Evolutionary conservation across 208 protist species (phyloP), one percentile per base, ranked within the genome.

Genomic region (Crithidia thermophila): DNA sequence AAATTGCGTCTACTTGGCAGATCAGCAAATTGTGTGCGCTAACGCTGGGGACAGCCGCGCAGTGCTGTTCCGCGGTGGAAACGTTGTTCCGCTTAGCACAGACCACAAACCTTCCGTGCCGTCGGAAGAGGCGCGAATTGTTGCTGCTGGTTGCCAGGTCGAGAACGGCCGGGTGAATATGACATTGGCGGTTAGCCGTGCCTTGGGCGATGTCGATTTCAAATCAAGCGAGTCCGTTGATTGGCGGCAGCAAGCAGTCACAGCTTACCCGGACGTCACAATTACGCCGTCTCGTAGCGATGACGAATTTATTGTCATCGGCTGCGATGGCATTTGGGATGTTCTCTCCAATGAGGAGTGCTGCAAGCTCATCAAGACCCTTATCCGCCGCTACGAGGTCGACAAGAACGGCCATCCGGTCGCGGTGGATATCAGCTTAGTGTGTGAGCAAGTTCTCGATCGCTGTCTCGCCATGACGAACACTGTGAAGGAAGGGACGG

Each of bases 321-420:
- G 81, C 0, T 98, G 96, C 53, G 96, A 98, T 72, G 96, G 96
- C 37, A 85, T 98, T 37, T 98, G 94, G 93, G 96, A 98, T 72
- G 93, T 97, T 8, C 71, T 98, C 0, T 82, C 76, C 20, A 93
- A 87, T 63, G 85, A 95, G 14, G 81, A 87, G 14, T 88, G 83
- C 61, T 94, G 90, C 70, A 64, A 81, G 7, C 42, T 93, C 8
- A 67, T 90, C 14, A 59, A 72, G 51, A 60, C 71, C 23, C 67
- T 81, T 27, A 81, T 79, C 33, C 70, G 69, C 37, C 74, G 75
- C 57, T 76, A 34, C 16, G 65, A 72, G 28, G 52, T 33, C 4
- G 75, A 53, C 46, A 71, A 70, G n/a, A 47, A 58, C 25, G 66
- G 67, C 3, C 46, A 81, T 31, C 28, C 53, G 4, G 23, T 74